phyloP scores from a whole-genome alignment of 345 rosid genomes.

The Melaleuca alternifolia region DNA sequence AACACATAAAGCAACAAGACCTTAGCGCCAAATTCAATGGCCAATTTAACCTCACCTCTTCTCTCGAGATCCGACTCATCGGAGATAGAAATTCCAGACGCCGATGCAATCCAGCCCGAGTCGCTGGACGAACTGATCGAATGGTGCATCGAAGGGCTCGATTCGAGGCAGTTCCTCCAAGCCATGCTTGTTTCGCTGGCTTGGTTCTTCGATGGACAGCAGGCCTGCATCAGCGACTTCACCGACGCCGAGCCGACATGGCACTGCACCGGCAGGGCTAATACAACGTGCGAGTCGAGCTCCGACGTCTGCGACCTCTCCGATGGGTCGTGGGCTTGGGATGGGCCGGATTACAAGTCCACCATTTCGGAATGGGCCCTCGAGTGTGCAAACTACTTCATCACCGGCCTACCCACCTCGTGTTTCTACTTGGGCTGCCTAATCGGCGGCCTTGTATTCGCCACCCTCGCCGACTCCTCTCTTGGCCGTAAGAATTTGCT shows the following conservation, averaged over 20 bases:
- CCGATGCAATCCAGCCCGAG: not conserved
- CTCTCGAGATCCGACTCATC: not conserved
- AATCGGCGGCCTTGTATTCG: conserved; percentile 17
- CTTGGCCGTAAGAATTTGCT: conserved; percentile 31
- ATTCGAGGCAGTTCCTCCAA: conserved; percentile 6
- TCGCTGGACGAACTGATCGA: conserved; percentile 2
- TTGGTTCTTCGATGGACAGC: conserved; percentile 12
- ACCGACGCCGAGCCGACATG: conserved; percentile 4
- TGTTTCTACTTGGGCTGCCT: conserved; percentile 18
- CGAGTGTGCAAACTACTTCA: conserved; percentile 2
- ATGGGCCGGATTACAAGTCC: not conserved
- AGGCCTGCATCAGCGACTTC: conserved; percentile 6
- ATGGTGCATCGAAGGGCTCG: not conserved
- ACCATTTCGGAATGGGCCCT: conserved; percentile 13
- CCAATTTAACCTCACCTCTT: not conserved
- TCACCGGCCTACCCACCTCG: conserved; percentile 6
- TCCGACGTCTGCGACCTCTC: not conserved
- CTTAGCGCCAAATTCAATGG: not conserved
- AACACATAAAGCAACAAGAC: not conserved
- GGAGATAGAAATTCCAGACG: not conserved
- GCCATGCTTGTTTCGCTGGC: conserved; percentile 7
- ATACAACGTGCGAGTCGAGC: not conserved
- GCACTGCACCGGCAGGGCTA: conserved; percentile 2
- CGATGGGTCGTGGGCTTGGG: conserved; percentile 1
- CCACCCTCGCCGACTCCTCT: conserved; percentile 15